Evolutionary conservation across 768 basidiomycete genomes (phyloP).

Genomic region (Pholiota conissans): DNA sequence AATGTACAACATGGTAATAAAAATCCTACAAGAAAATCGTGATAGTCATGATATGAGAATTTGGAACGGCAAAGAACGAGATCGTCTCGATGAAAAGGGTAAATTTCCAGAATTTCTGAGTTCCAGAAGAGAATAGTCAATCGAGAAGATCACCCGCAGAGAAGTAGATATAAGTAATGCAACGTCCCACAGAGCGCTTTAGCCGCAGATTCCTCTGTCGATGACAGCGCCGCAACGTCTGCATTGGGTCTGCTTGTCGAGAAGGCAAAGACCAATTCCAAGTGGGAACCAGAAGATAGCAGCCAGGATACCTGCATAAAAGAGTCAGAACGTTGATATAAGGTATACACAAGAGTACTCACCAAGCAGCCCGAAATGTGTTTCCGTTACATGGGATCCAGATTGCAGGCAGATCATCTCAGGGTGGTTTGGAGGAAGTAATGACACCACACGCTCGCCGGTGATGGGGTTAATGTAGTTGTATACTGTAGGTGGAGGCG

Average conservation of each 20-base stretch:
- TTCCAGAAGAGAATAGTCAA: too few species aligned
- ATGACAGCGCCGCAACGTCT: constrained; percentile 45
- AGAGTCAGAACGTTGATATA: too few species aligned
- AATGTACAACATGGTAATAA: background rate
- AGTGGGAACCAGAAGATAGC: constrained; percentile 74
- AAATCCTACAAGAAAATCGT: background rate
- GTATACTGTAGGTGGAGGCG: constrained; percentile 54
- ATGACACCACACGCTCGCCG: constrained; percentile 55
- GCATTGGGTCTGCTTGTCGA: constrained; percentile 74
- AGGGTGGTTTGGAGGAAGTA: constrained; percentile 76
- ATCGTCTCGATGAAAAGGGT: background rate
- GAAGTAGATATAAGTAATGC: too few species aligned
- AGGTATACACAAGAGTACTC: constrained; percentile 30
- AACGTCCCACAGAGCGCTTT: background rate
- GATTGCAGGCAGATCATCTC: constrained; percentile 85
- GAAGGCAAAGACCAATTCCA: constrained; percentile 73
- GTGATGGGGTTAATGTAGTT: constrained; percentile 68
- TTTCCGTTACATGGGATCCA: constrained; percentile 63
- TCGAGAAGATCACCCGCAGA: too few species aligned
- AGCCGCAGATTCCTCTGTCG: constrained; percentile 44
- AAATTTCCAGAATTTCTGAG: too few species aligned
- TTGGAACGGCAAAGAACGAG: background rate
- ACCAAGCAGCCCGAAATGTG: constrained; percentile 74
- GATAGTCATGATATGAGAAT: background rate
- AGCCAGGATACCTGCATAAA: too few species aligned